These are phyloP conservation scores for Silene vulgaris DNA, from an alignment of 179 eudicot genomes.

Conservation along the genomic window DNA sequence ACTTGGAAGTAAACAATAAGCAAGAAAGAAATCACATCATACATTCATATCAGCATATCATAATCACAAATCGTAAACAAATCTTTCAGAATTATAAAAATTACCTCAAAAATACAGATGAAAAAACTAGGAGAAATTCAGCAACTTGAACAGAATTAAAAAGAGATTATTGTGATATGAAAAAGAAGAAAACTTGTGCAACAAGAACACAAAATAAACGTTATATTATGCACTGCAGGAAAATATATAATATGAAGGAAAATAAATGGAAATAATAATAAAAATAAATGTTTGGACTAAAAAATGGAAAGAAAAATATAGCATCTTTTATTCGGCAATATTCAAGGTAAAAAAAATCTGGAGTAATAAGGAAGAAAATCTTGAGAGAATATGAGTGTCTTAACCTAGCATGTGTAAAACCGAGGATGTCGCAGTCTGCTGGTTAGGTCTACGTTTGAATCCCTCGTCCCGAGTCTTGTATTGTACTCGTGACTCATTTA, in stretches of 20 bases:
- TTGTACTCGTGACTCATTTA: too few relatives aligned
- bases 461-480: too few relatives aligned
- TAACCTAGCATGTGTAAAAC: background rate
- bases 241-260: background rate
- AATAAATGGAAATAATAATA: background rate
- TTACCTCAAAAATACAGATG: background rate
- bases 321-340: too few relatives aligned
- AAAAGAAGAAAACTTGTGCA: background rate
- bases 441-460: too few relatives aligned
- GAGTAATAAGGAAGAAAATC: slow-evolving; percentile 10
- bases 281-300: background rate
- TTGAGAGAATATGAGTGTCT: background rate
- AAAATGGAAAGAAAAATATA: background rate
- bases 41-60: background rate
- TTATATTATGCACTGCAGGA: background rate
- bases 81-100: background rate
- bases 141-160: background rate
- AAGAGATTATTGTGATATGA: background rate
- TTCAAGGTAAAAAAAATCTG: too few relatives aligned
- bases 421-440: background rate
- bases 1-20: background rate
- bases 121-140: background rate
- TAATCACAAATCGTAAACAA: background rate
- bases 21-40: background rate
- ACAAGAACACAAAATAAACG: background rate